These are phyloP conservation scores for Phytophthora crassamura DNA, from an alignment of 352 stramenopile species.

Conservation along the genomic window DNA sequence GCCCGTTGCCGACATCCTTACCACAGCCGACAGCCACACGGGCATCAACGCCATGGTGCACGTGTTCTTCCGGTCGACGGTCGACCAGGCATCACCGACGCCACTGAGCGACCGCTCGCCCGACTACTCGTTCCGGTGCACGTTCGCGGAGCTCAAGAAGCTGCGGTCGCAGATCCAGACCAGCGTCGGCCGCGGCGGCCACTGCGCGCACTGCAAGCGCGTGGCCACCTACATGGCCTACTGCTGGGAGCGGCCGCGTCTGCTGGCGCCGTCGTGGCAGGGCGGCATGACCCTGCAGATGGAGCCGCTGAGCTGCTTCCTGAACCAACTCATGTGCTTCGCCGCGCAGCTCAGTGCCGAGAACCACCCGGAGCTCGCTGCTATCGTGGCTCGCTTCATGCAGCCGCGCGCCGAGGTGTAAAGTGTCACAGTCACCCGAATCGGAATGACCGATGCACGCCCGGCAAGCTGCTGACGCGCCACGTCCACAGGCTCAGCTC, in stretches of 20 bases:
- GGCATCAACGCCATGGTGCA: conserved; percentile 34
- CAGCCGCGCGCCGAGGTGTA: conserved; percentile 36
- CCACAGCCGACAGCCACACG: conserved; percentile 26
- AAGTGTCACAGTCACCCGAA: neutral
- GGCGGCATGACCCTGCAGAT: conserved; percentile 42
- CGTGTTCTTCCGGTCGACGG: conserved; percentile 29
- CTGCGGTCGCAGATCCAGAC: conserved; percentile 37
- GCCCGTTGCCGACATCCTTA: conserved; percentile 32
- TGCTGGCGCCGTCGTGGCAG: conserved; percentile 43
- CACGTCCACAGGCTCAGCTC: conserved; percentile 27
- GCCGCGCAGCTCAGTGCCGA: conserved; percentile 33
- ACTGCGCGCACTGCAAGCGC: conserved; percentile 42
- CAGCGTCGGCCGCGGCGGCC: conserved; percentile 26
- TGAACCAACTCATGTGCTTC: conserved; percentile 44
- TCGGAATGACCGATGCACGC: conserved; percentile 30
- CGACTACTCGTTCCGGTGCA: conserved; percentile 37
- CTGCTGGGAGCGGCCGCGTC: conserved; percentile 44
- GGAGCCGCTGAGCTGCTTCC: conserved; percentile 35
- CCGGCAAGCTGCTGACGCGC: conserved; percentile 26
- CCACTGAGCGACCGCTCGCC: conserved; percentile 24
- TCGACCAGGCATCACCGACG: conserved; percentile 2
- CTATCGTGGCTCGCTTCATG: conserved; percentile 38
- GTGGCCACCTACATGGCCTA: conserved; percentile 41
- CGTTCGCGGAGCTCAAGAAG: conserved; percentile 39
- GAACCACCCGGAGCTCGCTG: conserved; percentile 36